Evolutionary conservation across 1,284 basidiomycete species (phyloP).

Genomic region (Rhodotorula sp.): DNA sequence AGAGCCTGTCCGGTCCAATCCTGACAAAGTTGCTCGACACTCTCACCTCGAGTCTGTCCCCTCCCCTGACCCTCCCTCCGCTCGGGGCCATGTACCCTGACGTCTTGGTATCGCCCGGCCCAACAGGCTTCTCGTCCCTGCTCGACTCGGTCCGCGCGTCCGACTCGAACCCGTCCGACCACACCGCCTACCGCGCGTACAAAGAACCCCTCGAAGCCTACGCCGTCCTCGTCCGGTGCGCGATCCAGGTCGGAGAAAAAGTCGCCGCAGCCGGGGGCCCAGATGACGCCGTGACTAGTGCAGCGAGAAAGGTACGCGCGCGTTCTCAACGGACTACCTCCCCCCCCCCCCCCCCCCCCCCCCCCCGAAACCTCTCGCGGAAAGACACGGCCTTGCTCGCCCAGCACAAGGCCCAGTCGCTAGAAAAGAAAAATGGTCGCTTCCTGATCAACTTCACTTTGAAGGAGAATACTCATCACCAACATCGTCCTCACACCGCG

Average conservation of each 20-base stretch:
- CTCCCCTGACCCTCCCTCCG: too few species aligned
- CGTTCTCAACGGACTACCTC: neutral
- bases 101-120: neutral
- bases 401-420: too few species aligned
- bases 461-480: too few species aligned
- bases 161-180: constrained; percentile 62
- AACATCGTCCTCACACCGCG: neutral
- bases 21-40: constrained; percentile 78
- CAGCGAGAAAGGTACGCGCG: constrained; percentile 49
- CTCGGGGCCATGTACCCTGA: too few species aligned
- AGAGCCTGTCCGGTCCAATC: constrained; percentile 58
- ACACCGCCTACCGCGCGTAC: constrained; percentile 66
- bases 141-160: constrained; percentile 66
- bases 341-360: too few species aligned
- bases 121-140: constrained; percentile 61
- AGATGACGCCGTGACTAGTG: constrained; percentile 51
- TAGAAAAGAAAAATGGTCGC: too few species aligned
- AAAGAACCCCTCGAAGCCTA: constrained; percentile 78
- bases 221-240: constrained; percentile 83
- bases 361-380: too few species aligned
- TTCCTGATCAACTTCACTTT: neutral
- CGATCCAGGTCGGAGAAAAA: constrained; percentile 71
- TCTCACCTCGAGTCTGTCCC: constrained; percentile 51
- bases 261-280: constrained; percentile 53
- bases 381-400: too few species aligned